Evolutionary conservation across 202 grass and related monocot species (phyloP).

Genomic region (Zoysia matrella): DNA sequence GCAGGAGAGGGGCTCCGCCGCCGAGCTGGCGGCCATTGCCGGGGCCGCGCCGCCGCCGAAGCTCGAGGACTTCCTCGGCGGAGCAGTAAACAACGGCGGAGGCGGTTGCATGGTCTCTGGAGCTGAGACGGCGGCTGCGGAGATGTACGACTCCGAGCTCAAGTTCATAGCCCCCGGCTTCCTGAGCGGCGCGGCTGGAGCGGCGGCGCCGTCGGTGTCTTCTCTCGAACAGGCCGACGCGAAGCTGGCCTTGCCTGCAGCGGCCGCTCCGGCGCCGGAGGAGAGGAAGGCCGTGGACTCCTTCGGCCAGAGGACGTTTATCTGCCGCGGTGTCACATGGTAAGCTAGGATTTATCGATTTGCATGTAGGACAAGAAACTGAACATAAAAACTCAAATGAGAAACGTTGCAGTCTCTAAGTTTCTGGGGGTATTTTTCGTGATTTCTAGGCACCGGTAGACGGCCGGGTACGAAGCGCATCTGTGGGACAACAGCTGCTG

Average conservation of each 20-base stretch:
- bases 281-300: slow-evolving; percentile 71
- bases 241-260: slow-evolving; percentile 15
- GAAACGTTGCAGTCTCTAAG: background rate
- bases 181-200: background rate
- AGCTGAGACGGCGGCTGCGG: background rate
- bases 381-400: background rate
- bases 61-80: slow-evolving; percentile 78
- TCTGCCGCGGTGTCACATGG: slow-evolving; percentile 95
- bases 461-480: too few relatives aligned
- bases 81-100: background rate
- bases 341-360: slow-evolving; percentile 30
- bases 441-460: slow-evolving; percentile 86
- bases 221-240: slow-evolving; percentile 8
- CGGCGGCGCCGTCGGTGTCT: background rate
- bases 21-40: slow-evolving; percentile 69
- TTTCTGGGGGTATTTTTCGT: slow-evolving; percentile 2
- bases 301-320: slow-evolving; percentile 92
- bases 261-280: slow-evolving; percentile 33
- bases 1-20: slow-evolving; percentile 51
- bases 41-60: slow-evolving; percentile 59
- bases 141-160: slow-evolving; percentile 66
- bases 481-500: slow-evolving; percentile 56
- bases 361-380: background rate
- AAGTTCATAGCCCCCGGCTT: slow-evolving; percentile 65
- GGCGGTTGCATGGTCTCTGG: background rate